Evolutionary conservation across 139 green algal species (phyloP).

Genomic region (Volvox africanus): DNA sequence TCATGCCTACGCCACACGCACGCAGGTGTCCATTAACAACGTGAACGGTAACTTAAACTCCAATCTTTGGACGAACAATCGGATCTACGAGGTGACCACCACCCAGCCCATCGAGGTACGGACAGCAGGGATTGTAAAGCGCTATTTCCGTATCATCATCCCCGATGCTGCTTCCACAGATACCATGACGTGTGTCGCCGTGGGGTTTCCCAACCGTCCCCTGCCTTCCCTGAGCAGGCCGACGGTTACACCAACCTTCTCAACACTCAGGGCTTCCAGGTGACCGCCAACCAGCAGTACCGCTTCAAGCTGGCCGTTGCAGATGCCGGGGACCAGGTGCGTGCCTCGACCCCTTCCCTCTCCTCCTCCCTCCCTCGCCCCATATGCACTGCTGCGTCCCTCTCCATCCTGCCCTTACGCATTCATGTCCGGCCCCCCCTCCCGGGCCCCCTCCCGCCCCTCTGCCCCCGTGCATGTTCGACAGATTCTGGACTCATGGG

Average conservation of each 20-base stretch:
- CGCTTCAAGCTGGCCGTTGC: conserved; percentile 42
- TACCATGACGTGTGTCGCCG: no score
- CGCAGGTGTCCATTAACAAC: conserved; percentile 50
- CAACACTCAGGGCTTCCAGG: conserved; percentile 45
- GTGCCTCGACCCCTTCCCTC: not conserved
- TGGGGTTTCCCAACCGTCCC: not conserved
- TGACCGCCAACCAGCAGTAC: not conserved
- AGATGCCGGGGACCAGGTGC: conserved; percentile 32
- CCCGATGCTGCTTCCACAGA: no score
- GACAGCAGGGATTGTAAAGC: no score
- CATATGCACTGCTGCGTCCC: no score
- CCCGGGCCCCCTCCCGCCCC: no score
- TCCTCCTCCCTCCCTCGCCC: no score
- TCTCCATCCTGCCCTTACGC: no score
- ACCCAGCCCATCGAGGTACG: not conserved
- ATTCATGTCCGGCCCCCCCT: no score
- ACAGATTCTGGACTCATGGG: conserved; percentile 41
- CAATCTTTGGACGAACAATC: conserved; percentile 33
- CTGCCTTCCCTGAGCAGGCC: not conserved
- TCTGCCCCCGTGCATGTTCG: no score
- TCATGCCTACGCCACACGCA: not conserved
- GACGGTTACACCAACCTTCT: conserved; percentile 44
- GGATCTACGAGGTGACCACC: not conserved
- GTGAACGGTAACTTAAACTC: not conserved
- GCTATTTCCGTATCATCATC: no score